Conservation (phyloP, 108 stramenopile species). For the Schizochytrium sp. region DNA sequence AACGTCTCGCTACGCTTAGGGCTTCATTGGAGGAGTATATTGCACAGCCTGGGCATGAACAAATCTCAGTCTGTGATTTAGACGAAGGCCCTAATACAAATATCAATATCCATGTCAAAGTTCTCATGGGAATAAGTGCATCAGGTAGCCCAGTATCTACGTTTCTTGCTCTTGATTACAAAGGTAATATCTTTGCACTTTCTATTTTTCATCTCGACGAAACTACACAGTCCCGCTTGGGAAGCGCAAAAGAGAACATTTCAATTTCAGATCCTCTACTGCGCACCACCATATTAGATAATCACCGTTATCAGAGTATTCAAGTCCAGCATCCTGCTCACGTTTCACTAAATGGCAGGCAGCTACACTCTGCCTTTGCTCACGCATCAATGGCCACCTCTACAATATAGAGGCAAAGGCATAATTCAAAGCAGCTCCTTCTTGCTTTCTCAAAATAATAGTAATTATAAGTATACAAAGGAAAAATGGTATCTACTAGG, state of each 20-base stretch:
- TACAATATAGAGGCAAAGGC: neutral
- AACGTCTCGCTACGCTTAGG: neutral
- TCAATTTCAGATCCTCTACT: neutral
- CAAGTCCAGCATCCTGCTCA: conserved; percentile 23
- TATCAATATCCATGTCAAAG: neutral
- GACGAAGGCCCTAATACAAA: neutral
- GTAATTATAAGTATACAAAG: too few species aligned
- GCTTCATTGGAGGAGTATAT: neutral
- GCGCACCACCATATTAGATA: neutral
- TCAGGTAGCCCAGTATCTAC: neutral
- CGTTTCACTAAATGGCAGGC: neutral
- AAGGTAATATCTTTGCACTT: neutral
- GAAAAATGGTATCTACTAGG: too few species aligned
- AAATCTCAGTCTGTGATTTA: neutral
- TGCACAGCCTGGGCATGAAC: neutral
- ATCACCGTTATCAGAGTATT: neutral
- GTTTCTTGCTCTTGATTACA: neutral
- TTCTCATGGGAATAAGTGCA: neutral
- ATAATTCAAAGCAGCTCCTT: neutral
- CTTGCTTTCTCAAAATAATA: neutral
- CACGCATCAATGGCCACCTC: conserved; percentile 7
- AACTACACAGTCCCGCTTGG: neutral
- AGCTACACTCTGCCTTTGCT: neutral
- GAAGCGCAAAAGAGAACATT: neutral
- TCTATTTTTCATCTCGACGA: conserved; percentile 34